Base-by-base conservation (phyloP, 805 yeast species). In the Yarrowia porcina region DNA sequence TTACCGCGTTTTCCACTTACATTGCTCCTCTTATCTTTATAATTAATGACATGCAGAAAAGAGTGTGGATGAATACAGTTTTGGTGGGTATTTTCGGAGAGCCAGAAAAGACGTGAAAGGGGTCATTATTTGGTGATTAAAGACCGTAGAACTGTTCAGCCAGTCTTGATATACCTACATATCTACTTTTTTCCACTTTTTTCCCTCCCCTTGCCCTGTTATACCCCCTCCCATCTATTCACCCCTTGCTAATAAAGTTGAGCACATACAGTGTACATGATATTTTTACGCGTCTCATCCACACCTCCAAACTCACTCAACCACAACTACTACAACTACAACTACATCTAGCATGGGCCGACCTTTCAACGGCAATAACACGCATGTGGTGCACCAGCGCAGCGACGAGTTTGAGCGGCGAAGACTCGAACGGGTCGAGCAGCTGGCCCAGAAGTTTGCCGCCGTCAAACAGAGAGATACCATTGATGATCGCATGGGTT, bases 401-500 rank as follows among this genome's bases (percentile, higher is more conserved):
- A 36, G 33, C 33, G 44, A 35, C 44, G 59, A 52, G 20, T 52
- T 52, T 25, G 59, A 67, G 71, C 9, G 69, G 68, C 32, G 64
- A 56, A n/a, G 65, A 60, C 11, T 25, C 41, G 38, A 35, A 54
- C 27, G 35, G 35, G 18, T 36, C 44, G 59, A 52, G 44, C 42
- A 35, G 25, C 59, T 25, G 21, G 35, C 39, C 63, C 41, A 50
- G 64, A 23, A 63, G 64, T 36, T 32, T 38, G 57, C 62, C 27
- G 35, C 47, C 1, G 42, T 63, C 20, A 66, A 62, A 1, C 62
- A 39, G 11, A 63, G 65, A 9, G 96, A 91, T 69, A 79, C 80
- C 28, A 77, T 92, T 10, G 99, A 93, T 70, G 72, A 85, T 0
- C 74, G 82, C 64, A 90, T 96, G 94, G 99, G 98, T 12, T 94